Evolutionary conservation across 148 eudicot species (phyloP).

Genomic region (Rhododendron williamsianum): DNA sequence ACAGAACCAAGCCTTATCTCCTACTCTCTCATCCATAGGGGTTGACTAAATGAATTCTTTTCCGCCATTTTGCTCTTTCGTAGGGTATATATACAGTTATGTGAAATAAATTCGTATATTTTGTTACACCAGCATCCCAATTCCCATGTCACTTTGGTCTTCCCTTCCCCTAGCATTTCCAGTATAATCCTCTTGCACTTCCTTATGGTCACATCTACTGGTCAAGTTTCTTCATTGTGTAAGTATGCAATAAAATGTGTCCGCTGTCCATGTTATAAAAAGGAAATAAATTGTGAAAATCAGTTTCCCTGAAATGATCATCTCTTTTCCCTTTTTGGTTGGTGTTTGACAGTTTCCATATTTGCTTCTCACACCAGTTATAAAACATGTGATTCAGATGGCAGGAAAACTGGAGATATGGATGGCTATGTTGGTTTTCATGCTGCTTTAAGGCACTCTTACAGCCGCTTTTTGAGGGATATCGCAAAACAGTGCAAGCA

Average conservation of each 20-base stretch:
- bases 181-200: neutral
- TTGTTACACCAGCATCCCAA: neutral
- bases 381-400: slow-evolving; percentile 35
- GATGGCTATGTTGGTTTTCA: slow-evolving; percentile 90
- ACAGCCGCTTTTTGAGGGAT: slow-evolving; percentile 65
- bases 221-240: neutral
- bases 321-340: neutral
- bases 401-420: slow-evolving; percentile 70
- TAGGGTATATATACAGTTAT: neutral
- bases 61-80: neutral
- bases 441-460: slow-evolving; percentile 86
- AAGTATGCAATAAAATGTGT: neutral
- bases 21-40: neutral
- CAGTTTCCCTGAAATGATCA: neutral
- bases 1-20: neutral
- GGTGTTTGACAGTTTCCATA: neutral
- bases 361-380: neutral
- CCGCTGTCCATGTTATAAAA: neutral
- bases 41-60: neutral
- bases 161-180: neutral
- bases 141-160: neutral
- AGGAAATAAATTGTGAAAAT: neutral
- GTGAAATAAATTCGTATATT: neutral
- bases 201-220: neutral
- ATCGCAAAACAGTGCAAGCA: slow-evolving; percentile 82